Percentiles rank a stretch among this genome's conserved stretches.
Conservation (phyloP, 495 filamentous ascomycete genomes). For the Mytilinidion resinicola region DNA sequence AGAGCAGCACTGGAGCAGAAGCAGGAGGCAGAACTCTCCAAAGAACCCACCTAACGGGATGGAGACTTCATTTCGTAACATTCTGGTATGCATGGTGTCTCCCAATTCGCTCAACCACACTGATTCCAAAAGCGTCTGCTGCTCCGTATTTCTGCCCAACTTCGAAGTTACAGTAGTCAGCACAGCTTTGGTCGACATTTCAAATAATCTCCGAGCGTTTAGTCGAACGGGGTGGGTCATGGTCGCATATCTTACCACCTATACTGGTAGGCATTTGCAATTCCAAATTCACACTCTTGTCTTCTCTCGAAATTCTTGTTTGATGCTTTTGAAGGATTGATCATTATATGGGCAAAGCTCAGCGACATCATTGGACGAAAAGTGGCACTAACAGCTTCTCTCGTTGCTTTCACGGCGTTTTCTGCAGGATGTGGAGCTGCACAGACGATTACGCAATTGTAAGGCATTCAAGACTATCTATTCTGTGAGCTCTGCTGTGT, state of each 20-base stretch:
- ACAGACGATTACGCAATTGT: constrained; percentile 34
- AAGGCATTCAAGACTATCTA: constrained; percentile 9
- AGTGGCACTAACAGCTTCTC: constrained; percentile 27
- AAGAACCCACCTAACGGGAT: too few species aligned
- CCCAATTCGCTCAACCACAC: too few species aligned
- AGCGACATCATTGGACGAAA: constrained; percentile 35
- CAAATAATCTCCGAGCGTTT: constrained; percentile 47
- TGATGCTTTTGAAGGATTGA: neutral
- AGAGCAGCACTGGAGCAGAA: too few species aligned
- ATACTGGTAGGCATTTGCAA: constrained; percentile 39
- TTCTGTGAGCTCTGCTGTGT: neutral
- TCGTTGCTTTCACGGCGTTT: constrained; percentile 29
- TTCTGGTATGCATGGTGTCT: too few species aligned
- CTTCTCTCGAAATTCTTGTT: too few species aligned
- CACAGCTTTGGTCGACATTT: constrained; percentile 55
- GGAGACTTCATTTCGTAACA: too few species aligned
- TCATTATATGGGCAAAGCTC: constrained; percentile 13
- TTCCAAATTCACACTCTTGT: too few species aligned
- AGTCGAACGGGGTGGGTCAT: constrained; percentile 51
- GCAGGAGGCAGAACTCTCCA: too few species aligned
- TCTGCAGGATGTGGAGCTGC: constrained; percentile 13
- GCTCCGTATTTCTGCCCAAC: constrained; percentile 52
- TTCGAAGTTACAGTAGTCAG: constrained; percentile 58
- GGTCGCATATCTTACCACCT: constrained; percentile 51
- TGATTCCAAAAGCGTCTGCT: too few species aligned